Conservation (phyloP, 257 asterid species). For the Salvia miltiorrhiza region DNA sequence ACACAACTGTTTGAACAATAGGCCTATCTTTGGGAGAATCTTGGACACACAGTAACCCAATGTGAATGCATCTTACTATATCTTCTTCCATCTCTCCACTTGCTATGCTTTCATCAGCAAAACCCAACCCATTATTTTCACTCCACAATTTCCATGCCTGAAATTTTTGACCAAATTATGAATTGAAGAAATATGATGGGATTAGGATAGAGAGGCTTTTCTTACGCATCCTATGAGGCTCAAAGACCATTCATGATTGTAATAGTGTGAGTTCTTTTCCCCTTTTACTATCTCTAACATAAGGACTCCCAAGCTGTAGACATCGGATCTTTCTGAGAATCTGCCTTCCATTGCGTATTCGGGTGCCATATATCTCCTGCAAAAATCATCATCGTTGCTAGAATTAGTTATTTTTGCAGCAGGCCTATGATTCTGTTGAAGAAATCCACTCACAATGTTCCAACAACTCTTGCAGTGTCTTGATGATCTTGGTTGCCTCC, state of each 20-base stretch:
- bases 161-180: background rate
- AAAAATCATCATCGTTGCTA: background rate
- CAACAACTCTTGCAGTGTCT: background rate
- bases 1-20: background rate
- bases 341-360: constrained; percentile 55
- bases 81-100: background rate
- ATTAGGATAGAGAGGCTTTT: too few species aligned
- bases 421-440: too few species aligned
- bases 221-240: constrained; percentile 18
- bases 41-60: background rate
- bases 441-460: background rate
- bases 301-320: constrained; percentile 32
- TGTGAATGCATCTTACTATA: background rate
- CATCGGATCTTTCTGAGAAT: background rate
- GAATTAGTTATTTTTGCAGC: background rate
- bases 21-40: background rate
- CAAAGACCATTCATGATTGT: constrained; percentile 35
- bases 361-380: constrained; percentile 39
- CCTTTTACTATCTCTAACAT: constrained; percentile 50
- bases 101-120: background rate
- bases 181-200: background rate
- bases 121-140: background rate
- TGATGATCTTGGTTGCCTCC: background rate
- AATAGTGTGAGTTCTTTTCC: constrained; percentile 38
- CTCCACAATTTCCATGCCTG: constrained; percentile 6